Conservation (phyloP, 2,329 filamentous ascomycete genomes). For the Colletotrichum sp. region DNA sequence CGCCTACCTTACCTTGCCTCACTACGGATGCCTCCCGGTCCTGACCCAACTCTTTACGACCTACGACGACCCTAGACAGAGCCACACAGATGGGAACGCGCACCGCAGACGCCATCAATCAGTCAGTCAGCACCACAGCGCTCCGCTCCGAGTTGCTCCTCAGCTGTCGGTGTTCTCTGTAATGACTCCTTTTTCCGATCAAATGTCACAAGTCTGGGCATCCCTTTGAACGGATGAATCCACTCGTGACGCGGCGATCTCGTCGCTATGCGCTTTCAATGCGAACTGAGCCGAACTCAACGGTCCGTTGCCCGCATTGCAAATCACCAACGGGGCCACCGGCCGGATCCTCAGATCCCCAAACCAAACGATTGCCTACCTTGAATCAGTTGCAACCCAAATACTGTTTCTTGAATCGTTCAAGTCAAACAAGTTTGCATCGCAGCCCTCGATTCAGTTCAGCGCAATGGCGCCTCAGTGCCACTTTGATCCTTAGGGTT, state of each 20-base stretch:
- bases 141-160: slow-evolving; percentile 1
- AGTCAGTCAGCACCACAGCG: background rate
- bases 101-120: background rate
- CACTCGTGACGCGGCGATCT: slow-evolving; percentile 3
- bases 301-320: background rate
- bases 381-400: background rate
- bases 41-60: background rate
- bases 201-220: slow-evolving; percentile 16
- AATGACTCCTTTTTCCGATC: background rate
- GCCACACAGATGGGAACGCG: background rate
- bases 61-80: background rate
- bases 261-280: background rate
- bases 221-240: slow-evolving; percentile 16
- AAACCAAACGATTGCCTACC: background rate
- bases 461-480: background rate
- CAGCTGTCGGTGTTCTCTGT: background rate
- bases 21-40: background rate
- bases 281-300: background rate
- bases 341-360: background rate
- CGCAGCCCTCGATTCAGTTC: background rate
- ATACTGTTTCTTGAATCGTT: background rate
- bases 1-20: background rate
- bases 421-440: slow-evolving; percentile 6
- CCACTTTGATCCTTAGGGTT: background rate
- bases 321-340: background rate